phyloP scores from a whole-genome alignment of 257 asterid genomes.

The Solanum chilense region DNA sequence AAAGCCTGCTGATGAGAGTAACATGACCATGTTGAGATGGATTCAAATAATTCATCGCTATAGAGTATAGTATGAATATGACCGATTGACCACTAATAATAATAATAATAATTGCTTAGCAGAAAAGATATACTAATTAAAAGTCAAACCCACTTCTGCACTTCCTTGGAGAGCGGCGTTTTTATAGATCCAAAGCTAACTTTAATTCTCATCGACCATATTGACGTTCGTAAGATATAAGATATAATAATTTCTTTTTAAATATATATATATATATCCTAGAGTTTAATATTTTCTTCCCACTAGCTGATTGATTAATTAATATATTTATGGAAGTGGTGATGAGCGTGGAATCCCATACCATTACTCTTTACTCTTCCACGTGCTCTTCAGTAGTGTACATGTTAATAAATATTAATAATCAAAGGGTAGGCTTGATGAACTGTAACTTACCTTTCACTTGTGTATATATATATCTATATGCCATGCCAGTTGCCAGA shows the following conservation, averaged over 20 bases:
- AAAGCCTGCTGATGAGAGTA: not conserved
- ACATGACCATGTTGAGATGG: not conserved
- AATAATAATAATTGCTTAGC: not conserved
- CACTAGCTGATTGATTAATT: not conserved
- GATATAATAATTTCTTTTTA: too few relatives aligned
- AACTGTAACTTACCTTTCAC: not conserved
- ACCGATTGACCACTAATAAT: not conserved
- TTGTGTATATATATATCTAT: too few relatives aligned
- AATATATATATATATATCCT: too few relatives aligned
- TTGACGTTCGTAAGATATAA: too few relatives aligned
- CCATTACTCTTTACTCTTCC: not conserved
- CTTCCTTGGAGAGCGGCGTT: not conserved
- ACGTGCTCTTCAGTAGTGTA: not conserved
- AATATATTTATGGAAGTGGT: not conserved
- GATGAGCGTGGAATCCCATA: not conserved
- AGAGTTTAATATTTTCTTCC: not conserved
- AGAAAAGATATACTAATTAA: not conserved
- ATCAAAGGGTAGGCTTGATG: not conserved
- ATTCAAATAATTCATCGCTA: not conserved
- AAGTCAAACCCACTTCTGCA: not conserved
- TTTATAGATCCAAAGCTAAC: not conserved
- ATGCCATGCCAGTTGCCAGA: not conserved
- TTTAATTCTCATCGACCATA: not conserved
- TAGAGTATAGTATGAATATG: not conserved
- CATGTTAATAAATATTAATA: too few relatives aligned